Evolutionary conservation across 805 yeast genomes (phyloP).

Genomic region (Monosporozyma unispora): DNA sequence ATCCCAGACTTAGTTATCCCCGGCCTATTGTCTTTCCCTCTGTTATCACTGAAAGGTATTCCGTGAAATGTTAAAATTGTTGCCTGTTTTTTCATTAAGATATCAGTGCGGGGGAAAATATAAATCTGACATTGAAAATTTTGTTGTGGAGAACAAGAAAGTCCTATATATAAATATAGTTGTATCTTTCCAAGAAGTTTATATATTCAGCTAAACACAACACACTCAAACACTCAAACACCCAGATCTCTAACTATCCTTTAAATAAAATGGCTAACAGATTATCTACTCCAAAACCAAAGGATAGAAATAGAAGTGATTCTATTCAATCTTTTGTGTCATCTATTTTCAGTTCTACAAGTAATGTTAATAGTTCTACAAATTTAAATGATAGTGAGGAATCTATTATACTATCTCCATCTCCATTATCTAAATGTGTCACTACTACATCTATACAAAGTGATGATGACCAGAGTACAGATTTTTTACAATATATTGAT

Average conservation of each 20-base stretch:
- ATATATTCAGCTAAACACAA: no score
- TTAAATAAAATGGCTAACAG: not conserved
- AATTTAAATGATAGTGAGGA: not conserved
- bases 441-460: not conserved
- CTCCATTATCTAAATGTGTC: not conserved
- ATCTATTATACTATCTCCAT: not conserved
- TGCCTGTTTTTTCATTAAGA: not conserved
- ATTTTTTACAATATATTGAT: constrained; percentile 27
- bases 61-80: no score
- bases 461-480: not conserved
- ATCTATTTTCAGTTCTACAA: not conserved
- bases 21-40: not conserved
- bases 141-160: no score
- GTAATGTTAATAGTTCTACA: not conserved
- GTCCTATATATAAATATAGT: no score
- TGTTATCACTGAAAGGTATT: no score
- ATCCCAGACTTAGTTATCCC: no score
- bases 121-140: not conserved
- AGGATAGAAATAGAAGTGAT: not conserved
- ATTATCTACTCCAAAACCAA: not conserved
- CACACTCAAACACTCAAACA: no score
- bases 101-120: no score
- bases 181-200: no score
- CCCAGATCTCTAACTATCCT: no score
- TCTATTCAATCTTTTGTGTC: constrained; percentile 1